Evolutionary conservation across 106 monocot species (phyloP), one percentile per base, ranked within the genome.

Genomic region (Posidonia australis): DNA sequence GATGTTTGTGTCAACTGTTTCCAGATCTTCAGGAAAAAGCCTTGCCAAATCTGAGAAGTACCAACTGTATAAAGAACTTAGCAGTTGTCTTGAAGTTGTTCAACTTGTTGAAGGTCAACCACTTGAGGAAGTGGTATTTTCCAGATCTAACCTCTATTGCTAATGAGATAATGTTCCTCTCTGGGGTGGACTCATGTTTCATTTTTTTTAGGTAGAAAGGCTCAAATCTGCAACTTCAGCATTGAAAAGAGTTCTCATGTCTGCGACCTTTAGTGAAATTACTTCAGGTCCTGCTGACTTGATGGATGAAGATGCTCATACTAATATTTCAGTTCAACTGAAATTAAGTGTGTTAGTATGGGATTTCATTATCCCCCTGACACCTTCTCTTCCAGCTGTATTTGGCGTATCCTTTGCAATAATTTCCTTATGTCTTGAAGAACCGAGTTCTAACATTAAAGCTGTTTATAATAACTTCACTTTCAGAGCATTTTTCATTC

Each of bases 351-450:
- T 96, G 48, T 90, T 87, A 67, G 83, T 96, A 26, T 96, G 96
- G 96, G 87, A 96, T 69, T 96, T 96, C 65, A 84, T 84, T 74
- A 78, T 96, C 46, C 96, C 96, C 31, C 61, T 77, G 47, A 90
- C 90, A 12, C 96, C 96, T 58, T 96, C 96, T 29, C 80, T 96
- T 78, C 96, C 96, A 57, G 90, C 90, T 71, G 96, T 96, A 32
- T 87, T 96, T 80, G 96, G 96, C 64, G 96, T 96, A 96, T 96
- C 96, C 89, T 88, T 70, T 19, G 21, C 32, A 64, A 9, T 32
- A 61, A 10, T 76, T 16, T 67, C 13, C 45, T 26, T 60, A 45
- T 46, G 28, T 54, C 20, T 66, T 44, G 49, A 23, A 24, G 30
- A 10, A 41, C 13, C 23, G 44, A 44, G 0, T 25, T 59, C 17